A percentile compares a stretch with the other conserved stretches of the same genome.
These are phyloP conservation scores for Stellera chamaejasme DNA, from an alignment of 345 rosid genomes.

Conservation along the genomic window DNA sequence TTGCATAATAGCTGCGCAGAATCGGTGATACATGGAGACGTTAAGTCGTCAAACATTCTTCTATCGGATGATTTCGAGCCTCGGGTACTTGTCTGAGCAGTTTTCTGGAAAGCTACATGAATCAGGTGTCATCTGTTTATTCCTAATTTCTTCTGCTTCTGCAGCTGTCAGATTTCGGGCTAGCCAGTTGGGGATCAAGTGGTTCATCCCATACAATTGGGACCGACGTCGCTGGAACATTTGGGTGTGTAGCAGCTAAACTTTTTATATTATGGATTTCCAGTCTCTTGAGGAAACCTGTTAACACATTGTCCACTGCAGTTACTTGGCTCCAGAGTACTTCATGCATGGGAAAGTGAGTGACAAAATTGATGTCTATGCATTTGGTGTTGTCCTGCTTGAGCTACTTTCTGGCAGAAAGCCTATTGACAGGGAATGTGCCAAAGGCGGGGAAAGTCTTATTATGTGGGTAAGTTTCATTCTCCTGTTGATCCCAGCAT, in stretches of 20 bases:
- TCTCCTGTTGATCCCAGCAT: not conserved
- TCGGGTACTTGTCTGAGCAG: slow-evolving; percentile 33
- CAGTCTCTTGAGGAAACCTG: not conserved
- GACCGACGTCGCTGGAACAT: slow-evolving; percentile 82
- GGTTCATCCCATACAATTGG: slow-evolving; percentile 38
- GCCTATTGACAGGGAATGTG: slow-evolving; percentile 55
- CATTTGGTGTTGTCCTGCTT: slow-evolving; percentile 87
- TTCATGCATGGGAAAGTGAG: slow-evolving; percentile 90
- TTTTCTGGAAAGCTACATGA: not conserved
- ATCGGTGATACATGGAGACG: slow-evolving; percentile 86
- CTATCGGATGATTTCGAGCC: slow-evolving; percentile 92
- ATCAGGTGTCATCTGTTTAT: not conserved
- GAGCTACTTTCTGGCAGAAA: slow-evolving; percentile 90
- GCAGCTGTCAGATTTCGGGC: slow-evolving; percentile 97
- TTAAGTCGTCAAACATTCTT: slow-evolving; percentile 92
- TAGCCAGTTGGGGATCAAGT: slow-evolving; percentile 53
- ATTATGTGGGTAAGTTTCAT: slow-evolving; percentile 80
- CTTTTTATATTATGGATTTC: slow-evolving; percentile 3
- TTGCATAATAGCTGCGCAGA: slow-evolving; percentile 59
- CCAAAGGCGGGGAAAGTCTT: slow-evolving; percentile 81
- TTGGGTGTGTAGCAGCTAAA: slow-evolving; percentile 51
- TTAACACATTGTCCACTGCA: slow-evolving; percentile 24
- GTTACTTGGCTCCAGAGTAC: slow-evolving; percentile 98
- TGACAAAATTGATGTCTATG: slow-evolving; percentile 90
- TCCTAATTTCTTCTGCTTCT: slow-evolving; percentile 17